Conservation (phyloP, 331 rosid genomes). For the Malus hybrid region DNA sequence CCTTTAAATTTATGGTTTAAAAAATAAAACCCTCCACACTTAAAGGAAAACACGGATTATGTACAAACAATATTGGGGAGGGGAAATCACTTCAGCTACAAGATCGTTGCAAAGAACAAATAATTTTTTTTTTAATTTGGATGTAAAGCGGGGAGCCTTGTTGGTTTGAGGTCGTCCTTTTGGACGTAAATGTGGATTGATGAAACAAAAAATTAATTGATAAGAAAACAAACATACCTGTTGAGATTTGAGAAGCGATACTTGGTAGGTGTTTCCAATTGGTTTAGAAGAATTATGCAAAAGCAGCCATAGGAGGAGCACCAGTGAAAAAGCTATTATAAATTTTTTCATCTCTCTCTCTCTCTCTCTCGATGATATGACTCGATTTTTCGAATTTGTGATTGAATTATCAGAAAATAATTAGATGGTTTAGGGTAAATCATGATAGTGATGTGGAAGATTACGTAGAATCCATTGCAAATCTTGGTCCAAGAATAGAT, state of each 20-base stretch:
- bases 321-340: constrained; percentile 18
- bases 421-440: too few relatives aligned
- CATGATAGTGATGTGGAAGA: too few relatives aligned
- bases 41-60: too few relatives aligned
- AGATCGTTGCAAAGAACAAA: too few relatives aligned
- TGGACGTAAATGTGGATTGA: neutral
- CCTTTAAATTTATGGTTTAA: too few relatives aligned
- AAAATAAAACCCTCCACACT: too few relatives aligned
- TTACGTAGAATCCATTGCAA: neutral
- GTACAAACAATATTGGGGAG: too few relatives aligned
- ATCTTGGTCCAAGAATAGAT: neutral
- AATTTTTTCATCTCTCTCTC: neutral
- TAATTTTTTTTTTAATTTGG: too few relatives aligned
- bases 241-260: neutral
- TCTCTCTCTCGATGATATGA: neutral
- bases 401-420: neutral
- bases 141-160: too few relatives aligned
- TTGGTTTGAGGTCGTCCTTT: too few relatives aligned
- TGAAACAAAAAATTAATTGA: neutral
- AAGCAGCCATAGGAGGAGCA: constrained; percentile 15
- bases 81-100: too few relatives aligned
- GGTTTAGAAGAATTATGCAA: neutral
- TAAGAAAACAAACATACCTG: constrained; percentile 7
- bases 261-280: neutral
- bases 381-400: neutral